These are phyloP conservation scores for Colletotrichum filicis DNA, from an alignment of 2,329 filamentous ascomycete species.

Conservation along the genomic window DNA sequence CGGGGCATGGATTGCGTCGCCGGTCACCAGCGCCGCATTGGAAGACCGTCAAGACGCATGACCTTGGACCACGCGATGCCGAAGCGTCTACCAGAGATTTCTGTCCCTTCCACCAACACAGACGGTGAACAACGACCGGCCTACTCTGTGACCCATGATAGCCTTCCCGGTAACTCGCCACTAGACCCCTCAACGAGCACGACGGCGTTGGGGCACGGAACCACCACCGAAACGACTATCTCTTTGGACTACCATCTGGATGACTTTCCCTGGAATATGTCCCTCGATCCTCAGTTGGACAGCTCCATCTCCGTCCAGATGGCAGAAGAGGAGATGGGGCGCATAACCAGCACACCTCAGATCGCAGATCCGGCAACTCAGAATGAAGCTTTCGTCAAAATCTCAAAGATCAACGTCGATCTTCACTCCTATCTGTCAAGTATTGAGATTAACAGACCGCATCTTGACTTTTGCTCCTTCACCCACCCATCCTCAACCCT, in stretches of 20 bases:
- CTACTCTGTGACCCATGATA: neutral
- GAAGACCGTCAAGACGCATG: conserved; percentile 39
- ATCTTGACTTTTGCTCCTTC: conserved; percentile 5
- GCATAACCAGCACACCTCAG: neutral
- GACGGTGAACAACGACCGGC: no score
- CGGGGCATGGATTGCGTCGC: conserved; percentile 42
- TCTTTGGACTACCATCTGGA: neutral
- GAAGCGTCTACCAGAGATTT: neutral
- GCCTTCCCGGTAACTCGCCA: neutral
- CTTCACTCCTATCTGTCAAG: conserved; percentile 27
- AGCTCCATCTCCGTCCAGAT: neutral
- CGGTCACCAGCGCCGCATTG: conserved; percentile 45
- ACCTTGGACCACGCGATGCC: neutral
- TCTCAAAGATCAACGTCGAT: conserved; percentile 40
- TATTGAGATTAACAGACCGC: neutral
- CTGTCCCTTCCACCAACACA: neutral
- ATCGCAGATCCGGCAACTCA: neutral
- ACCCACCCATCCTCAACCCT: neutral
- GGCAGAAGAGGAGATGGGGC: no score
- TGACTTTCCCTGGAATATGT: neutral
- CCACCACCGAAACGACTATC: no score
- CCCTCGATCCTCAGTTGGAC: neutral
- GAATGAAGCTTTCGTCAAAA: neutral
- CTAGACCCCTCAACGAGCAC: neutral
- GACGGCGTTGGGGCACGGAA: neutral